Percentiles rank a stretch among this genome's conserved stretches.
Evolutionary conservation across 257 asterid genomes (phyloP).

Genomic region (Solanum rostratum): DNA sequence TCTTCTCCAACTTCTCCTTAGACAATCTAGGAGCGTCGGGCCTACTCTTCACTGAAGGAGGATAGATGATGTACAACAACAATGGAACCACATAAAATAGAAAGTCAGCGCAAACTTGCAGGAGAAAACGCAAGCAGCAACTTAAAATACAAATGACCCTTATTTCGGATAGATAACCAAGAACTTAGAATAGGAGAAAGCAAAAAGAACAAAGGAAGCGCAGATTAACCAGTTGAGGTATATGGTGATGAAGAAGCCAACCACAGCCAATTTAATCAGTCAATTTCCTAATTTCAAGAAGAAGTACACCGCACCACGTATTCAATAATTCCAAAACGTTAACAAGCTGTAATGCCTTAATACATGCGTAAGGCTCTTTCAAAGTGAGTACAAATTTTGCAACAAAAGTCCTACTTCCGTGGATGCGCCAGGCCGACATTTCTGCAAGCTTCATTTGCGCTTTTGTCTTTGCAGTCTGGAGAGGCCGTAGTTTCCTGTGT

Average conservation of each 20-base stretch:
- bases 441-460: too few relatives aligned
- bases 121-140: not conserved
- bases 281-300: not conserved
- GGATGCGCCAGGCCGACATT: too few relatives aligned
- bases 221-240: not conserved
- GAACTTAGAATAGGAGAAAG: not conserved
- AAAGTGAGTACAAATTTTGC: too few relatives aligned
- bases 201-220: not conserved
- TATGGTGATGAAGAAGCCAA: not conserved
- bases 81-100: constrained; percentile 47
- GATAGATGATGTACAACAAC: constrained; percentile 63
- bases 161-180: not conserved
- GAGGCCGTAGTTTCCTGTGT: too few relatives aligned
- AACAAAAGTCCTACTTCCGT: too few relatives aligned
- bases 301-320: not conserved
- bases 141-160: not conserved
- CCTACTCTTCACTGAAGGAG: constrained; percentile 80
- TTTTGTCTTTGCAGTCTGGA: too few relatives aligned
- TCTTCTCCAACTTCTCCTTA: constrained; percentile 67
- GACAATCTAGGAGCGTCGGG: constrained; percentile 98
- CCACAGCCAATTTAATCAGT: not conserved
- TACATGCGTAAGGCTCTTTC: too few relatives aligned
- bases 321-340: too few relatives aligned
- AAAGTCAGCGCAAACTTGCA: not conserved
- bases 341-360: too few relatives aligned